A percentile compares a stretch with the other conserved stretches of the same genome.
These are phyloP conservation scores for Solanum ossicruentum DNA, from an alignment of 257 asterid genomes.

Conservation along the genomic window DNA sequence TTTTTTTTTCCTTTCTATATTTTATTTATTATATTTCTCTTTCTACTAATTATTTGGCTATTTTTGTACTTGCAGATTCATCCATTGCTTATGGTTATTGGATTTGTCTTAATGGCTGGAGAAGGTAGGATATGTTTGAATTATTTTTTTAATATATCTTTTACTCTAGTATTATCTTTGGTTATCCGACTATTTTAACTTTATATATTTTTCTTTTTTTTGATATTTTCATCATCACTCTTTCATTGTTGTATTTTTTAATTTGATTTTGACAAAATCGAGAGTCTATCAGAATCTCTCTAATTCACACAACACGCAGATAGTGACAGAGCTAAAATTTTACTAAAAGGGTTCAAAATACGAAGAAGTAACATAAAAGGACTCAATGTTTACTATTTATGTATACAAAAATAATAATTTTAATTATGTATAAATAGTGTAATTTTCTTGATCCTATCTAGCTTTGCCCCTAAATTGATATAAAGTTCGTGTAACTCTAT, in stretches of 20 bases:
- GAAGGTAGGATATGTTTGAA: slow-evolving; percentile 26
- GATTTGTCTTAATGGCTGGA: slow-evolving; percentile 38
- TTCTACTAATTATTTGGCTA: neutral
- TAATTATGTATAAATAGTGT: too few relatives aligned
- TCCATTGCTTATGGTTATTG: slow-evolving; percentile 51
- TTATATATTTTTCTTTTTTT: neutral
- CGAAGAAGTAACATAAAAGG: too few relatives aligned
- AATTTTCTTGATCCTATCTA: too few relatives aligned
- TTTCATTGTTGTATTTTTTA: neutral
- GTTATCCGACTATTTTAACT: neutral
- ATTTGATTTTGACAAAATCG: neutral
- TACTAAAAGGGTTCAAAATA: too few relatives aligned
- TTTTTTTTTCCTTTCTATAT: neutral
- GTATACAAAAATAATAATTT: too few relatives aligned
- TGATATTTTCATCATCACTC: neutral
- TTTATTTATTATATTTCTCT: neutral
- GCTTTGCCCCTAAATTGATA: too few relatives aligned
- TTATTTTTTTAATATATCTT: neutral
- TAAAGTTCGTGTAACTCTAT: too few relatives aligned
- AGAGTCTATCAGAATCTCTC: neutral
- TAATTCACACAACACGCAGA: too few relatives aligned
- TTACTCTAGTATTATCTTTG: neutral
- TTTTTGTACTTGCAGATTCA: slow-evolving; percentile 30
- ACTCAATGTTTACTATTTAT: too few relatives aligned
- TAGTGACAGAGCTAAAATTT: too few relatives aligned